Evolutionary conservation across 257 asterid species (phyloP).

Genomic region (Lycium barbarum): DNA sequence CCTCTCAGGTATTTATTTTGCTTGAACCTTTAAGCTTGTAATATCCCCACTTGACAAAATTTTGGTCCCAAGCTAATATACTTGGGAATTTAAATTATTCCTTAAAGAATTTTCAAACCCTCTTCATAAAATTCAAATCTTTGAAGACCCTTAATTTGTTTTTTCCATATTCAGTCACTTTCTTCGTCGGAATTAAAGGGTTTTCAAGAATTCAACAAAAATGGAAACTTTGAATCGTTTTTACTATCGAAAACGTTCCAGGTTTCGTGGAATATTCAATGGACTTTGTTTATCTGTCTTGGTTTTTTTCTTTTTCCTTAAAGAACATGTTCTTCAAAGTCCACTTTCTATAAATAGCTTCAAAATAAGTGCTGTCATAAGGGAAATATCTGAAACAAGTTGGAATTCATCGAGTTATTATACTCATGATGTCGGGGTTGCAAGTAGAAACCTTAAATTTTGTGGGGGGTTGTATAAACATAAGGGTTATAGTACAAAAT

Average conservation of each 20-base stretch:
- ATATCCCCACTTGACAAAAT: neutral
- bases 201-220: conserved; percentile 29
- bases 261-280: conserved; percentile 59
- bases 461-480: conserved; percentile 66
- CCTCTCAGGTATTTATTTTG: neutral
- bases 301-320: conserved; percentile 47
- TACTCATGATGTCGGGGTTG: neutral
- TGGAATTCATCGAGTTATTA: conserved; percentile 27
- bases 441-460: conserved; percentile 35
- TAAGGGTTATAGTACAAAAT: conserved; percentile 52
- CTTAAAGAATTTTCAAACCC: neutral
- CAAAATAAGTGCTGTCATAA: conserved; percentile 33
- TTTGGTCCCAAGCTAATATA: neutral
- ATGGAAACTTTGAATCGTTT: conserved; percentile 46
- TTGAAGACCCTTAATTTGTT: neutral
- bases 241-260: conserved; percentile 42
- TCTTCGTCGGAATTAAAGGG: neutral
- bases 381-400: conserved; percentile 43
- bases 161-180: conserved; percentile 1
- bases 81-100: neutral
- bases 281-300: conserved; percentile 53
- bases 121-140: neutral
- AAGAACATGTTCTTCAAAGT: conserved; percentile 40
- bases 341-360: conserved; percentile 35
- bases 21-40: neutral